Base-by-base conservation (phyloP, 768 basidiomycete species). In the Psilocybe tampanensis region DNA sequence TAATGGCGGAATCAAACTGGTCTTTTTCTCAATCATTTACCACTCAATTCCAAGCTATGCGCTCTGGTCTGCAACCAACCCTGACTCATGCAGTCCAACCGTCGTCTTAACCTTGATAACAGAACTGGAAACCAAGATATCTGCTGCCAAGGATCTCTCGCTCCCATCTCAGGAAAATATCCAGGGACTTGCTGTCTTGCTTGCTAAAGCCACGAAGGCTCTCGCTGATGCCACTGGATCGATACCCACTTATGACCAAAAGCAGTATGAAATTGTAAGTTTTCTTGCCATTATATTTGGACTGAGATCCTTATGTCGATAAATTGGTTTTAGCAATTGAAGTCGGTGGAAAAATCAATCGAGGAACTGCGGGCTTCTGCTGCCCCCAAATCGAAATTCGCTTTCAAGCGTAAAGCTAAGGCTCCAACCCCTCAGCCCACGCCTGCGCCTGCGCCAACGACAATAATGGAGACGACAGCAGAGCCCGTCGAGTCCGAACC, bases 301-400 rank as follows among this genome's bases (percentile, higher is more conserved):
- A 17, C 34, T 66, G 19, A 23, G 18, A 15, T 19, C 6, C 39
- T 51, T 57, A 5, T 50, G n/a, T n/a, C n/a, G n/a, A n/a, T n/a
- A n/a, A n/a, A n/a, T n/a, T n/a, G n/a, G n/a, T n/a, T n/a, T 23
- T 63, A 94, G 92, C 86, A 87, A 82, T 68, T 93, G 54, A 86
- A 83, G 66, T 69, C 69, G 4, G 68, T 92, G 9, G 90, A 91
- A 68, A 75, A 73, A 52, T 67, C 73, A 9, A 59, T 91, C 2
- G 81, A 88, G 54, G 72, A 74, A 1, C 68, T 88, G 7, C 78
- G 86, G 18, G 66, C 73, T 3, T 67, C 76, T 6, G 70, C 76
- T 2, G 64, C 70, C 9, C 76, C 81, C 2, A 85, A 84, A 64
- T 64, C 85, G 1, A 90, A 84, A 58, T 95, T 94, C 54, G 59